These are phyloP conservation scores for Isatis lusitanica DNA, from an alignment of 441 rosid genomes.

Conservation along the genomic window DNA sequence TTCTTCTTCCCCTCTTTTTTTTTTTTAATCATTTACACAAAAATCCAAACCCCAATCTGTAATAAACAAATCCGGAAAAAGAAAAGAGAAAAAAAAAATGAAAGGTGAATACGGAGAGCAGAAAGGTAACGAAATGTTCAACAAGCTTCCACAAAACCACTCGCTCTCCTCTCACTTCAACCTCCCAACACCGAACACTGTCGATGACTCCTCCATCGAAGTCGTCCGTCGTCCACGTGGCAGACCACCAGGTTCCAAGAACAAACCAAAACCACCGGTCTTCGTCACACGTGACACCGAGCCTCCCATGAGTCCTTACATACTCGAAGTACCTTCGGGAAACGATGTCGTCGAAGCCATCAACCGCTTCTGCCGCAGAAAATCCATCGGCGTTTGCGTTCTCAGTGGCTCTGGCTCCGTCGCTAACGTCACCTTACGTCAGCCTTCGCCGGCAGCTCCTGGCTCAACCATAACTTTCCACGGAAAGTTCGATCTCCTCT, in stretches of 20 bases:
- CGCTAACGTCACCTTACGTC: slow-evolving; percentile 78
- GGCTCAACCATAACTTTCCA: slow-evolving; percentile 77
- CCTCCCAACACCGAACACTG: slow-evolving; percentile 37
- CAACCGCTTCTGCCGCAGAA: slow-evolving; percentile 69
- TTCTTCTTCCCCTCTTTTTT: neutral
- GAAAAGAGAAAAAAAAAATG: slow-evolving; percentile 37
- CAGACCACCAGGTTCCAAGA: slow-evolving; percentile 85
- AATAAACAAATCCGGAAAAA: neutral
- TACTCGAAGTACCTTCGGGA: slow-evolving; percentile 72
- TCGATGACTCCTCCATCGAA: slow-evolving; percentile 56
- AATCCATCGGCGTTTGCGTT: slow-evolving; percentile 59
- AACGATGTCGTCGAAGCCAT: slow-evolving; percentile 71
- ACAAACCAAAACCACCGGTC: slow-evolving; percentile 72
- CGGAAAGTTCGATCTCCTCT: slow-evolving; percentile 82
- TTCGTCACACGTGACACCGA: slow-evolving; percentile 63
- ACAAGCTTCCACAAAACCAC: slow-evolving; percentile 43
- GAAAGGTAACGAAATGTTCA: slow-evolving; percentile 44
- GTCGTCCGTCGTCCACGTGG: slow-evolving; percentile 76
- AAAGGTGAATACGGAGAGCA: slow-evolving; percentile 61
- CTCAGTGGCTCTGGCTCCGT: slow-evolving; percentile 79
- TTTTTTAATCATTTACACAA: neutral
- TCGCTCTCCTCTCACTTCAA: slow-evolving; percentile 54
- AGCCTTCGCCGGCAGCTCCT: slow-evolving; percentile 67
- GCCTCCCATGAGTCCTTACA: slow-evolving; percentile 78
- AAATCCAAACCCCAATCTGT: slow-evolving; percentile 8